phyloP scores from a whole-genome alignment of 331 rosid genomes.

The Quercus tomentella region DNA sequence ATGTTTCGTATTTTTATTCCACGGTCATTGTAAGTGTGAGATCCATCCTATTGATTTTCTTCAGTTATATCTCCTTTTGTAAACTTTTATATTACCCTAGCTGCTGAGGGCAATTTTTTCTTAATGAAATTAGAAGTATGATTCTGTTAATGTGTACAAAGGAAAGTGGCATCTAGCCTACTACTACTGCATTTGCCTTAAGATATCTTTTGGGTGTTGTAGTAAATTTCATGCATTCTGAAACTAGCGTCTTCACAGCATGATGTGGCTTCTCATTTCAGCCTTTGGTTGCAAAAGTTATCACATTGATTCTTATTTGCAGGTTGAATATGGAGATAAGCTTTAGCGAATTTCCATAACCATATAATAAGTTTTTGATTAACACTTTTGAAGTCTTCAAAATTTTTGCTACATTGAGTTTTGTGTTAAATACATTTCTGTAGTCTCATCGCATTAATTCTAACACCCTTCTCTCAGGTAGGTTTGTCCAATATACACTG shows the following conservation, averaged over 20 bases:
- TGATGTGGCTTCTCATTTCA: background rate
- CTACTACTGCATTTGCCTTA: background rate
- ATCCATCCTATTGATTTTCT: slow-evolving; percentile 23
- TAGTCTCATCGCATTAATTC: too few species aligned
- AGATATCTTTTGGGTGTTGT: background rate
- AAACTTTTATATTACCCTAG: background rate
- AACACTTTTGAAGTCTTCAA: too few species aligned
- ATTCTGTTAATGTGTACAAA: background rate
- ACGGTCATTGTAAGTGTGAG: slow-evolving; percentile 18
- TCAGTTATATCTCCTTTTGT: background rate
- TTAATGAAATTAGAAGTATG: background rate
- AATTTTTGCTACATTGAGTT: too few species aligned
- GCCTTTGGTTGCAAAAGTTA: background rate
- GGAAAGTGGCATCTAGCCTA: background rate
- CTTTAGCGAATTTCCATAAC: too few species aligned
- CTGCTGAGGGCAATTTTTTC: background rate
- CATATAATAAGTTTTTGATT: too few species aligned
- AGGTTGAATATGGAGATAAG: background rate
- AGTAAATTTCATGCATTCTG: background rate
- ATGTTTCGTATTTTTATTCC: slow-evolving; percentile 5
- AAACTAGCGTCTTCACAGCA: background rate
- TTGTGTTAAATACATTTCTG: too few species aligned
- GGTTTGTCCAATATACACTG: too few species aligned
- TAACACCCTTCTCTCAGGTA: too few species aligned
- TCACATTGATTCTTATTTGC: background rate